These are phyloP conservation scores for Cornus florida DNA, from an alignment of 148 eudicot species.

Conservation along the genomic window DNA sequence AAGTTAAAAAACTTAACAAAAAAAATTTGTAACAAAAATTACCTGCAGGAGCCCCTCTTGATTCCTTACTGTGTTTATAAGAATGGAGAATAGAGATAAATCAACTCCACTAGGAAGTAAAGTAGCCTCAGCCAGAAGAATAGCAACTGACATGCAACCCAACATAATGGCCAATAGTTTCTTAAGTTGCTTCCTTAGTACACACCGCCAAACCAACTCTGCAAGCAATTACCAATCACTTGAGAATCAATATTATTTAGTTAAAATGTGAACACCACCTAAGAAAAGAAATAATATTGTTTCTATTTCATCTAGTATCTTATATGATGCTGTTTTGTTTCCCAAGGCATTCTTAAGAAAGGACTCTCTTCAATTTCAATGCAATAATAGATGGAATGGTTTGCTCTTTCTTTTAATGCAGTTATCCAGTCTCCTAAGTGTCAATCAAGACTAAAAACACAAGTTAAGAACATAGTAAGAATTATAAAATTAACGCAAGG, in stretches of 20 bases:
- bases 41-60: slow-evolving; percentile 85
- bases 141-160: slow-evolving; percentile 90
- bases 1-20: background rate
- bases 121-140: slow-evolving; percentile 95
- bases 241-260: background rate
- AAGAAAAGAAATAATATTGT: background rate
- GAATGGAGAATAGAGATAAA: slow-evolving; percentile 83
- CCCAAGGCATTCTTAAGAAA: background rate
- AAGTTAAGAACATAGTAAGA: background rate
- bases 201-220: slow-evolving; percentile 88
- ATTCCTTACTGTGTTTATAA: slow-evolving; percentile 62
- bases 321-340: background rate
- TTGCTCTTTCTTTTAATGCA: background rate
- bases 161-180: slow-evolving; percentile 63
- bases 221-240: slow-evolving; percentile 21
- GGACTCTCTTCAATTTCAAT: background rate
- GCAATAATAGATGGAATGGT: background rate
- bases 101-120: slow-evolving; percentile 73
- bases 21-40: slow-evolving; percentile 1
- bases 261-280: background rate
- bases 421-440: background rate
- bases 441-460: background rate
- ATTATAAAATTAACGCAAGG: background rate
- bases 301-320: background rate
- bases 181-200: slow-evolving; percentile 65